These are phyloP conservation scores for Pseudozyma sp. DNA, from an alignment of 1,284 basidiomycete species.

Conservation along the genomic window DNA sequence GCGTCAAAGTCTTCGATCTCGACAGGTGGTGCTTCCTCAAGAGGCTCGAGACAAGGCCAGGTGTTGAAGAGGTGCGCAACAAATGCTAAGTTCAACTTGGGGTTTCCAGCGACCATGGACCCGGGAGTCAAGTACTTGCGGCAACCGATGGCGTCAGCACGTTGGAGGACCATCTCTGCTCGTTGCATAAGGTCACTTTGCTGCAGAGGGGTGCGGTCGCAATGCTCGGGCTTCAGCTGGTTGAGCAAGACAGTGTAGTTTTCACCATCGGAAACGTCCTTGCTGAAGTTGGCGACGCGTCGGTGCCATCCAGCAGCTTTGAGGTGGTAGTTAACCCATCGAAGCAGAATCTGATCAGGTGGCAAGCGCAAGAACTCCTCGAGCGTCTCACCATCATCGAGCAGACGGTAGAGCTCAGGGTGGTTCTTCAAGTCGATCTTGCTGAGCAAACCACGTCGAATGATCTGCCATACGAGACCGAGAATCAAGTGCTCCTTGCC, in stretches of 20 bases:
- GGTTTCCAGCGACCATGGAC: conserved; percentile 91
- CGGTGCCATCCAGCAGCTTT: conserved; percentile 87
- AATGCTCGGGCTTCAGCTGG: conserved; percentile 88
- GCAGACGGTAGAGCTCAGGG: conserved; percentile 92
- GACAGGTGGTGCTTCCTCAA: conserved; percentile 81
- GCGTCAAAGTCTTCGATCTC: conserved; percentile 97
- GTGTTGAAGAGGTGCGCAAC: conserved; percentile 99
- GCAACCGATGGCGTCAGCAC: conserved; percentile 92
- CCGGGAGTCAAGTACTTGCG: conserved; percentile 94
- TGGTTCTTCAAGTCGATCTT: conserved; percentile 99
- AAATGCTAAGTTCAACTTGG: conserved; percentile 97
- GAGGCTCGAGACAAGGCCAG: conserved; percentile 79
- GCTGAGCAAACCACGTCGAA: conserved; percentile 88
- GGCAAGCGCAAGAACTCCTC: conserved; percentile 93
- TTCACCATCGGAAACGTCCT: conserved; percentile 93
- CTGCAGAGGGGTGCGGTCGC: conserved; percentile 91
- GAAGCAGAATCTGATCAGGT: conserved; percentile 93
- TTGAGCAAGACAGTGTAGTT: conserved; percentile 96
- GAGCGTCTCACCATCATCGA: conserved; percentile 95
- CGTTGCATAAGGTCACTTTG: conserved; percentile 83
- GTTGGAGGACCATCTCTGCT: conserved; percentile 91
- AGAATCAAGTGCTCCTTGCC: conserved; percentile 96
- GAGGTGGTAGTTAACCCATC: conserved; percentile 99
- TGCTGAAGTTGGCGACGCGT: conserved; percentile 91
- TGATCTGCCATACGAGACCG: conserved; percentile 99